These are phyloP conservation scores for Suhomyces pyralidae DNA, from an alignment of 805 yeast genomes.

Conservation along the genomic window DNA sequence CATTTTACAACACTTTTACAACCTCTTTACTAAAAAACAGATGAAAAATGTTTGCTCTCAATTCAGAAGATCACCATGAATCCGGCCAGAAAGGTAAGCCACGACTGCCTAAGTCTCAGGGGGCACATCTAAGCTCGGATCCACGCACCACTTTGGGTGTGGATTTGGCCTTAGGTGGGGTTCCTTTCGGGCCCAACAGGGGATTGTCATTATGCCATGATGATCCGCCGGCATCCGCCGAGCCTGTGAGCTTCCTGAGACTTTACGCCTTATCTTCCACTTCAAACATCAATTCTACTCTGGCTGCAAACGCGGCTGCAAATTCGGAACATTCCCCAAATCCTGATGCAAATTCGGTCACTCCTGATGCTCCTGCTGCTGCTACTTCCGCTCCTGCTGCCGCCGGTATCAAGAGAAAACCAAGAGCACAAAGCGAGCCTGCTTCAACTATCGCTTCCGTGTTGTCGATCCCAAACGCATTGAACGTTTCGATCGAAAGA, in stretches of 20 bases:
- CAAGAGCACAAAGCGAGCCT: constrained; percentile 5
- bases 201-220: not conserved
- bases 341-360: too few species aligned
- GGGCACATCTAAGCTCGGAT: constrained; percentile 10
- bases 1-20: not conserved
- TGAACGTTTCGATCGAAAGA: constrained; percentile 12
- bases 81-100: constrained; percentile 14
- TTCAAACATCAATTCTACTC: not conserved
- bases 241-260: constrained; percentile 21
- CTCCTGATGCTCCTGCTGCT: not conserved
- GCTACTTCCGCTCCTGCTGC: not conserved
- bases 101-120: constrained; percentile 20
- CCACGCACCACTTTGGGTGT: constrained; percentile 1
- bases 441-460: constrained; percentile 4
- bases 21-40: constrained; percentile 2
- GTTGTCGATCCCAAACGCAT: constrained; percentile 11
- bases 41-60: constrained; percentile 11
- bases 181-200: constrained; percentile 1
- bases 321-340: too few species aligned
- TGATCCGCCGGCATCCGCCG: not conserved
- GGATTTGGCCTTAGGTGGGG: not conserved
- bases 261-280: constrained; percentile 9
- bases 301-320: not conserved
- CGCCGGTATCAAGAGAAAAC: not conserved
- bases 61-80: constrained; percentile 16